Base-by-base conservation (phyloP, 805 yeast species). In the Suhomyces vadensis region DNA sequence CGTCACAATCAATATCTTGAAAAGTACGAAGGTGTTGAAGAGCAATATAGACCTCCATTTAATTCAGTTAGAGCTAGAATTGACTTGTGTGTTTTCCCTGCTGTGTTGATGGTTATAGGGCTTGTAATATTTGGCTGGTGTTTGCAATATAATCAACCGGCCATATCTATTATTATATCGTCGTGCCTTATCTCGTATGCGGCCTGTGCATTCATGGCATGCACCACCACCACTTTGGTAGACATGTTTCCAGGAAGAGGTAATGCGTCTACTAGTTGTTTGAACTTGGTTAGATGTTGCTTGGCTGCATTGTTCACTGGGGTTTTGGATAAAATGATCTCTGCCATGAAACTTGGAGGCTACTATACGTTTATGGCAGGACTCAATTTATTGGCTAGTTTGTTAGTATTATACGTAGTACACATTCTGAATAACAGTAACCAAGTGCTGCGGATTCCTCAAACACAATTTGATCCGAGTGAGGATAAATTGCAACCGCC, bases 51-150 rank as follows among this genome's bases (percentile, higher is more conserved):
- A 16, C 52, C 56, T 5, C 65, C 71, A 8, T 81, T 84, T 55
- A 77, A 84, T 55, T 69, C 80, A 24, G 71, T 79, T 37, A 64
- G 65, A 37, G 77, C 85, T 0, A 71, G 94, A 45, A 53, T 85
- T 6, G 64, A 70, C 11, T 66, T 75, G 5, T 45, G 58, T n/a
- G 37, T 63, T 4, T 45, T 72, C 9, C 78, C 85, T 2, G 61
- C 78, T 2, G 25, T 69, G 2, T 49, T 78, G 4, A 56, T 75
- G 6, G 50, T 61, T 21, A 71, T 71, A 0, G 73, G 77, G 4
- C 54, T 78, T 0, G 45, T 83, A 2, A 63, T 81, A 14, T 85
- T 77, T 60, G 95, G 95, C 1, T 88, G 95, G 95, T 79, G 88
- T 46, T 54, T 87, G 11, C 68, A 77, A 31, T 63, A 63, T 24